A percentile compares a stretch with the other conserved stretches of the same genome.
Conservation (phyloP, 2,329 filamentous ascomycete species). For the Aspergillus flavus region DNA sequence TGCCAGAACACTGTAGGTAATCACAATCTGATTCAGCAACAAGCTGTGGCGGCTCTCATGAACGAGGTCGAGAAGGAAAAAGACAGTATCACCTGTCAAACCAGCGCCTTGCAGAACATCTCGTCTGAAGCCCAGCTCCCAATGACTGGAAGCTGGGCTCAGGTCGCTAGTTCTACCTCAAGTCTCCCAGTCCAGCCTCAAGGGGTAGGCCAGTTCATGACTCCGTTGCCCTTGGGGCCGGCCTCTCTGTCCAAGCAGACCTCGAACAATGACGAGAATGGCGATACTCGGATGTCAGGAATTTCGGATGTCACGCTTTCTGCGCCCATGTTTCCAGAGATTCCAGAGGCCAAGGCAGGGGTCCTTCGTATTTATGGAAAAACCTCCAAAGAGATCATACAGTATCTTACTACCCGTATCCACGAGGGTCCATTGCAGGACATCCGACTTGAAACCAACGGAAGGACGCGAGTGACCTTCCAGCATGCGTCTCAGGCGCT, state of each 20-base stretch:
- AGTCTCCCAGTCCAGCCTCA: conserved; percentile 7
- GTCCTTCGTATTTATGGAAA: conserved; percentile 29
- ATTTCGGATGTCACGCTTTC: conserved; percentile 10
- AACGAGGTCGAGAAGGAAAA: conserved; percentile 18
- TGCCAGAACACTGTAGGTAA: conserved; percentile 1
- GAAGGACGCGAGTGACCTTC: conserved; percentile 41
- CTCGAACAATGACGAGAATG: conserved; percentile 19
- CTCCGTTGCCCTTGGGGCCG: conserved; percentile 18
- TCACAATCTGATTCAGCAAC: conserved; percentile 15
- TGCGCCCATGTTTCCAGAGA: conserved; percentile 13
- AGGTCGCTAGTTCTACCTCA: conserved; percentile 19
- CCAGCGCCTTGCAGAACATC: conserved; percentile 7
- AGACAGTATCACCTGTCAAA: conserved; percentile 4
- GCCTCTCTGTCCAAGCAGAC: conserved; percentile 20
- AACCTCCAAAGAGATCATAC: conserved; percentile 28
- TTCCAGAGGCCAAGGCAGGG: conserved; percentile 32
- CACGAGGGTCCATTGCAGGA: conserved; percentile 43
- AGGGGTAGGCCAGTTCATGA: conserved; percentile 20
- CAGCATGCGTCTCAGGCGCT: conserved; percentile 40
- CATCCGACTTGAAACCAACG: conserved; percentile 36
- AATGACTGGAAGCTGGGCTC: conserved; percentile 25
- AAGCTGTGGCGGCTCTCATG: conserved; percentile 16
- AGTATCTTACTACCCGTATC: conserved; percentile 39
- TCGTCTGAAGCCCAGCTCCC: conserved; percentile 8
- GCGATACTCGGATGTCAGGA: neutral